phyloP scores from a whole-genome alignment of 1,284 basidiomycete species.

The Puccinia brachypodii region DNA sequence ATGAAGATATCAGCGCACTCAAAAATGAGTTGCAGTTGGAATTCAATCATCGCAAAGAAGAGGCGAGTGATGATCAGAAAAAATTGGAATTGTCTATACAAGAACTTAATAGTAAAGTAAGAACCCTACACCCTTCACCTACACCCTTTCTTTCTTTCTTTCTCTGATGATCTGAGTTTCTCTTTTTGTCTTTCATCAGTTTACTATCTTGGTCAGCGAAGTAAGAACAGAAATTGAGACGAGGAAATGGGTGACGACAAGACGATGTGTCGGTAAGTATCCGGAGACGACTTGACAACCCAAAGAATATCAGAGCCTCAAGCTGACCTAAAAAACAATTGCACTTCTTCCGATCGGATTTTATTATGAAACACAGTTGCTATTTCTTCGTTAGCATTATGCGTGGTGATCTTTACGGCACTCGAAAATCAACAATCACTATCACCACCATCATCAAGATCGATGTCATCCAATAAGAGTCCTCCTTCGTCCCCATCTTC shows the following conservation, averaged over 20 bases:
- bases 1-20: constrained; percentile 82
- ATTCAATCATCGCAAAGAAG: constrained; percentile 87
- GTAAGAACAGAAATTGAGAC: constrained; percentile 76
- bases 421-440: constrained; percentile 53
- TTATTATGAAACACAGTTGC: constrained; percentile 47
- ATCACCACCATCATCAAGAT: constrained; percentile 50
- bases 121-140: constrained; percentile 35
- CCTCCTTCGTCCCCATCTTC: constrained; percentile 53
- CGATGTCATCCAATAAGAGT: constrained; percentile 47
- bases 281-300: too few relatives aligned
- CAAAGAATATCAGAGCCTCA: constrained; percentile 61
- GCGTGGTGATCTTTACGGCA: constrained; percentile 55
- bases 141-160: background rate
- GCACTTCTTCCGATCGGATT: background rate
- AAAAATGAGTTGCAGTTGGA: constrained; percentile 99
- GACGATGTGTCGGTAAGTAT: constrained; percentile 75
- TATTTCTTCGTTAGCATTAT: constrained; percentile 50
- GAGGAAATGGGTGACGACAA: constrained; percentile 86
- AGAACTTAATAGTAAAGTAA: constrained; percentile 60
- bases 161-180: background rate
- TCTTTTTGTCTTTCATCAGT: constrained; percentile 58
- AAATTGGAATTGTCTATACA: constrained; percentile 83
- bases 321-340: constrained; percentile 62
- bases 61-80: constrained; percentile 84
- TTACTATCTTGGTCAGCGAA: constrained; percentile 78